Base-by-base conservation (phyloP, 805 yeast genomes). In the Pichia manshurica region DNA sequence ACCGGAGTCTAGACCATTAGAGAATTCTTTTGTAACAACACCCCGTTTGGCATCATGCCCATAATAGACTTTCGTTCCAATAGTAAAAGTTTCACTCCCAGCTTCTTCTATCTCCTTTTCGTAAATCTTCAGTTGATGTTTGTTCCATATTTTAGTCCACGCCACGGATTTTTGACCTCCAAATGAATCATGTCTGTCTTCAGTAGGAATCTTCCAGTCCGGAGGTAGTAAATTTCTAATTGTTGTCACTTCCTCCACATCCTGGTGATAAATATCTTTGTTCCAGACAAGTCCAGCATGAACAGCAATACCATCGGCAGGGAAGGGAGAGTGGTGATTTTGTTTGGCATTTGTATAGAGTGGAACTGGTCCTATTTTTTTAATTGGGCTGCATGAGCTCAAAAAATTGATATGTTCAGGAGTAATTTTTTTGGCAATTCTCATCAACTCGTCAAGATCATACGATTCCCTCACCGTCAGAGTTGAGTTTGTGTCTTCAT, bases 41-140 rank as follows among this genome's bases (percentile, higher is more conserved):
- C 96, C 96, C 46, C 82, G 69, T 47, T 79, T 71, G 3, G 97
- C 95, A 60, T 87, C 95, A 60, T 90, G 98, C 1, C 97, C 98
- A 61, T 90, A 90, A 57, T 78, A 79, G 3, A 87, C 88, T 20
- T 74, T 65, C 3, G 56, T 53, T 3, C 66, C 68, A 25, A 60
- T 28, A 0, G 61, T 55, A 1, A 59, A 44, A 4, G 45, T 48
- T 7, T 52, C 28, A 5, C 38, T 51, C 4, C 47, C 47, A 2
- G 44, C 19, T 17, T 49, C 46, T 15, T 45, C 37, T 41, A 52
- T 13, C 2, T 25, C 35, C 1, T 54, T 37, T 6, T 40, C 40
- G 13, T 54, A 54, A 1, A 39, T 12, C 9, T 45, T 39, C 6
- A 49, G 47, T 39, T 65, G 64, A n/a, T 56, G 47, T 13, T 43